Conservation (phyloP, 1,139 yeast genomes). For the Saccharomycopsis hybrid region DNA sequence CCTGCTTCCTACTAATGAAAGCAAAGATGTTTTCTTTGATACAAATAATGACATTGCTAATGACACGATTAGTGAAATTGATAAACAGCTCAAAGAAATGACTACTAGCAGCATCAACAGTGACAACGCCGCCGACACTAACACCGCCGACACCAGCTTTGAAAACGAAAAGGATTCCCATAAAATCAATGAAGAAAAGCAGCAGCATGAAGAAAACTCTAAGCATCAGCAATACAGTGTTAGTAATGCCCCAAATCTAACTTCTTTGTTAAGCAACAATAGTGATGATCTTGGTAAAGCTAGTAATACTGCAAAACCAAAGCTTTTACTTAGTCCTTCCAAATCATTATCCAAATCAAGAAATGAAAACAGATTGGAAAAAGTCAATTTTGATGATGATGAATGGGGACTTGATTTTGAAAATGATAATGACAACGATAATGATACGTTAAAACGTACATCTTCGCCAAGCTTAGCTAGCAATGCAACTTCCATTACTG, state of each 20-base stretch:
- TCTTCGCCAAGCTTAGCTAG: background rate
- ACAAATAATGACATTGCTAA: background rate
- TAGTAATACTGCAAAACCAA: slow-evolving; percentile 1
- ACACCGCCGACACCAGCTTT: background rate
- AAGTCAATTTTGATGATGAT: slow-evolving; percentile 2
- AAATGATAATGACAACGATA: background rate
- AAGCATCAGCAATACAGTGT: background rate
- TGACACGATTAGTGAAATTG: slow-evolving; percentile 11
- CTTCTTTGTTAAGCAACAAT: background rate
- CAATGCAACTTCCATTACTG: background rate
- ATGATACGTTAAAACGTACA: background rate
- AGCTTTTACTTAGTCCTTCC: slow-evolving; percentile 14
- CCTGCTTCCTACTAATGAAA: background rate
- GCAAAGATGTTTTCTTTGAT: background rate
- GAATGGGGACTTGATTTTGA: slow-evolving; percentile 1
- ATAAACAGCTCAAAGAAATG: slow-evolving; percentile 11
- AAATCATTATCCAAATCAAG: slow-evolving; percentile 12
- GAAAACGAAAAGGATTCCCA: background rate
- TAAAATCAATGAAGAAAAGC: background rate
- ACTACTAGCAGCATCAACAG: background rate
- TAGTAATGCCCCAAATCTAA: background rate
- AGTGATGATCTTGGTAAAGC: background rate
- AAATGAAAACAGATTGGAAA: slow-evolving; percentile 4
- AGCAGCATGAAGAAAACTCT: background rate
- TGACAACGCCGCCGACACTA: background rate